Evolutionary conservation across 306 rosid genomes (phyloP).

Genomic region (Delonix regia): DNA sequence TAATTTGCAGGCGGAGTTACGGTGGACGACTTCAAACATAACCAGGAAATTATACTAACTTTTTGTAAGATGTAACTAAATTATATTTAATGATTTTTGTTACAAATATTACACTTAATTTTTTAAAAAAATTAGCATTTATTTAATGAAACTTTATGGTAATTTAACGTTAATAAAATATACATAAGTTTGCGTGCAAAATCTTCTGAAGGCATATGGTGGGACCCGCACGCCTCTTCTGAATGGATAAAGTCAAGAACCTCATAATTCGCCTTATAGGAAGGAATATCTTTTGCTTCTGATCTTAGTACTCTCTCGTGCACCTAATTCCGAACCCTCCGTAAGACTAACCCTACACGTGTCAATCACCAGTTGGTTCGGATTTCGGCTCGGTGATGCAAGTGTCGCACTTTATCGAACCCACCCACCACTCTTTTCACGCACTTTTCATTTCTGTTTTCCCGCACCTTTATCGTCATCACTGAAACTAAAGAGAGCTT

Average conservation of each 20-base stretch:
- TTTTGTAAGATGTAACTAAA: no score
- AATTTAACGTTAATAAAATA: not conserved
- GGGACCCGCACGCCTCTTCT: not conserved
- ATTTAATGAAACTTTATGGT: no score
- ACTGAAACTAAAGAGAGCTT: not conserved
- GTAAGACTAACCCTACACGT: not conserved
- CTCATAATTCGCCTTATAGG: not conserved
- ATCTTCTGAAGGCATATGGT: not conserved
- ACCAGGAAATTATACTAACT: no score
- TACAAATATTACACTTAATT: no score
- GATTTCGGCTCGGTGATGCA: not conserved
- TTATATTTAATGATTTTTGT: no score
- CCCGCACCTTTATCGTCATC: not conserved
- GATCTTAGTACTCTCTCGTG: not conserved
- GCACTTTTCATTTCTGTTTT: not conserved
- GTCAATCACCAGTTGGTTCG: not conserved
- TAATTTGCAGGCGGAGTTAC: no score
- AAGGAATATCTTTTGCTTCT: not conserved
- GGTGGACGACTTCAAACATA: no score
- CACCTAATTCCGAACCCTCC: not conserved
- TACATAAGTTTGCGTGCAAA: not conserved
- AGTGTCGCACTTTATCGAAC: not conserved
- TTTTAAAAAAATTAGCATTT: no score
- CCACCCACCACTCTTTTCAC: not conserved
- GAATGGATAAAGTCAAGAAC: constrained; percentile 17